Base-by-base conservation (phyloP, 2,329 filamentous ascomycete species). In the Fusarium dlaminii region DNA sequence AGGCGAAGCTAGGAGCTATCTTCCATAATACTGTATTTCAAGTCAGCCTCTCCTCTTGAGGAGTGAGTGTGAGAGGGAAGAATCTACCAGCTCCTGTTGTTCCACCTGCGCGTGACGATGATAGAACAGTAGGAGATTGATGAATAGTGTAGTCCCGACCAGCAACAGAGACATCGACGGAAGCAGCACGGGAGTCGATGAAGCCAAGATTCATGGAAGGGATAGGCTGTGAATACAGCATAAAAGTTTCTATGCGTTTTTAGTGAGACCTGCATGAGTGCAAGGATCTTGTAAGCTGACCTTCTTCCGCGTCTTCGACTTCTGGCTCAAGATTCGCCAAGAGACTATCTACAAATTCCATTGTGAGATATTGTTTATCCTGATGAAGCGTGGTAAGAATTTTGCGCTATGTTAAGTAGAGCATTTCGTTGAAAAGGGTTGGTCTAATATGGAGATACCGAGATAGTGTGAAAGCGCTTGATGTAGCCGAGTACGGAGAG, bases 121-220 rank as follows among this genome's bases (percentile, higher is more conserved):
- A 91, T 42, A 99, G 88, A 15, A 98, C 87, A 15, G 91, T 90
- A 2, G 95, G 96, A 4, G 94, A 97, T 82, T 98, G 96, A 70
- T 91, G 88, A 76, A 98, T 92, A 39, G 88, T 89, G 67, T 94
- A 90, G 79, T 97, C 93, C 59, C 87, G 87, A 63, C 87, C 91
- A 62, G 86, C 90, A 69, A 98, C 88, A 39, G 87, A 87, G 66
- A 98, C 80, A 18, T 94, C 89, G 40, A 98, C 81, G 5, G 85
- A 83, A 4, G 87, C 81, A 15, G 93, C 90, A 73, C 89, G 90
- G 22, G 93, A 86, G 81, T 98, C 92, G 72, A 98, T 84, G 82
- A 98, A 96, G 79, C 96, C 96, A 15, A 98, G 90, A 77, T 95
- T 91, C 62, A 91, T 90, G 18, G 92, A 93, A 1, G 93, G 91